Conservation (phyloP, 306 rosid species). For the Castanea mollissima region DNA sequence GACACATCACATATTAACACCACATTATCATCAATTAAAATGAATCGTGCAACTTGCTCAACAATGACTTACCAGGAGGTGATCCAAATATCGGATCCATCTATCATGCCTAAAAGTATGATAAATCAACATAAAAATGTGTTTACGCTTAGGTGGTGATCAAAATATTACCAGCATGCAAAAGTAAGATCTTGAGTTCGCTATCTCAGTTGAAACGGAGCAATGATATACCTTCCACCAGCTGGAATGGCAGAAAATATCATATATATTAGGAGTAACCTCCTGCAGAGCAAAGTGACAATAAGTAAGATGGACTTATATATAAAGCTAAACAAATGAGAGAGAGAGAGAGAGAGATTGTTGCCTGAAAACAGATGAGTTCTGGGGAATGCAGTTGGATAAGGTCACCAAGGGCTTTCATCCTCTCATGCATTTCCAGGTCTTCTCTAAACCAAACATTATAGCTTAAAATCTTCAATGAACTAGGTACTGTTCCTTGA, state of each 20-base stretch:
- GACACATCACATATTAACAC: not conserved
- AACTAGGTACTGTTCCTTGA: slow-evolving; percentile 11
- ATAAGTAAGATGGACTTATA: slow-evolving; percentile 1
- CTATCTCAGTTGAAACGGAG: slow-evolving; percentile 40
- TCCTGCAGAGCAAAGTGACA: slow-evolving; percentile 31
- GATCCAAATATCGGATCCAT: not conserved
- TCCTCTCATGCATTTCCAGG: slow-evolving; percentile 42
- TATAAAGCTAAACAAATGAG: not conserved
- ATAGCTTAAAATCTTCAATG: slow-evolving; percentile 39
- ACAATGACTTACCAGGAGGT: not conserved
- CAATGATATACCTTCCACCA: slow-evolving; percentile 52
- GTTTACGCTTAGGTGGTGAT: not conserved
- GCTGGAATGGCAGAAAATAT: slow-evolving; percentile 39
- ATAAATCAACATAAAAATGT: not conserved
- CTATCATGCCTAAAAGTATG: not conserved
- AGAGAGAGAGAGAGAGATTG: not conserved
- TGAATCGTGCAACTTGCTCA: not conserved
- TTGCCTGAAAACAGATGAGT: slow-evolving; percentile 51
- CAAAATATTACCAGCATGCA: slow-evolving; percentile 48
- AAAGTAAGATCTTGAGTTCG: slow-evolving; percentile 35
- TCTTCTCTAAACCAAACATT: slow-evolving; percentile 60
- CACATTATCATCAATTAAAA: not conserved
- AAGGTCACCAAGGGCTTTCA: slow-evolving; percentile 53
- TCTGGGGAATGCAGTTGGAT: slow-evolving; percentile 46
- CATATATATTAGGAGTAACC: slow-evolving; percentile 48